Percentiles rank a stretch among this genome's conserved stretches.
Evolutionary conservation across 768 basidiomycete species (phyloP).

Genomic region (Lyophyllum shimeji): DNA sequence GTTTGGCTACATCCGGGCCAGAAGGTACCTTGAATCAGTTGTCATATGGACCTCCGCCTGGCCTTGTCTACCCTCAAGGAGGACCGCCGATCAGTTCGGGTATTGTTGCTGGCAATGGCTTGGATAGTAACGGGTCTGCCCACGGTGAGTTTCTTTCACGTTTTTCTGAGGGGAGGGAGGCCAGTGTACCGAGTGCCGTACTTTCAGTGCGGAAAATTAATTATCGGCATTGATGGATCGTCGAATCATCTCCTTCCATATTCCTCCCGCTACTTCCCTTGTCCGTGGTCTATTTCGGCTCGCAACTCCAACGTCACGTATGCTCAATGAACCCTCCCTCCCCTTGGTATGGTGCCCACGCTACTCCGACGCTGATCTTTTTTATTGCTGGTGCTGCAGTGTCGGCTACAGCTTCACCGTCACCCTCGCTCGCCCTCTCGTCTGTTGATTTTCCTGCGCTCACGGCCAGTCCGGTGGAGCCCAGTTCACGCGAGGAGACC

Average conservation of each 20-base stretch:
- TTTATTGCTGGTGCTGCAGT: constrained; percentile 39
- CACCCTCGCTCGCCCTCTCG: constrained; percentile 59
- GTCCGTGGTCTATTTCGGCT: constrained; percentile 39
- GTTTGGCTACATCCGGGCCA: constrained; percentile 46
- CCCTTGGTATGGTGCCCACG: constrained; percentile 48
- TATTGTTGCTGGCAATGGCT: constrained; percentile 20
- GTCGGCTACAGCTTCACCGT: constrained; percentile 41
- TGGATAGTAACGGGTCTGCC: constrained; percentile 37
- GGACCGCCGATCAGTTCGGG: constrained; percentile 24
- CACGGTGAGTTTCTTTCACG: constrained; percentile 67
- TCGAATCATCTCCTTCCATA: constrained; percentile 36
- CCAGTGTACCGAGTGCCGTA: constrained; percentile 86
- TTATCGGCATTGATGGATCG: constrained; percentile 63
- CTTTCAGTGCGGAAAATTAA: constrained; percentile 88
- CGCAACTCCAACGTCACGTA: constrained; percentile 26
- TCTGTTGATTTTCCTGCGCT: constrained; percentile 79
- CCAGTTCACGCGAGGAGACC: constrained; percentile 25
- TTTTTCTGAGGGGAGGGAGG: constrained; percentile 75
- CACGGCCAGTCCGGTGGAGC: constrained; percentile 34
- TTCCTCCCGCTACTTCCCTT: constrained; percentile 26
- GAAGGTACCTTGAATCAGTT: constrained; percentile 31
- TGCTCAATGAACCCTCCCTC: constrained; percentile 40
- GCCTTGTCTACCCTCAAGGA: constrained; percentile 47
- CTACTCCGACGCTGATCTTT: constrained; percentile 55
- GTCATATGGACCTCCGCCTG: constrained; percentile 66